These are phyloP conservation scores for Fraxinus americana DNA, from an alignment of 257 asterid species.

Conservation along the genomic window DNA sequence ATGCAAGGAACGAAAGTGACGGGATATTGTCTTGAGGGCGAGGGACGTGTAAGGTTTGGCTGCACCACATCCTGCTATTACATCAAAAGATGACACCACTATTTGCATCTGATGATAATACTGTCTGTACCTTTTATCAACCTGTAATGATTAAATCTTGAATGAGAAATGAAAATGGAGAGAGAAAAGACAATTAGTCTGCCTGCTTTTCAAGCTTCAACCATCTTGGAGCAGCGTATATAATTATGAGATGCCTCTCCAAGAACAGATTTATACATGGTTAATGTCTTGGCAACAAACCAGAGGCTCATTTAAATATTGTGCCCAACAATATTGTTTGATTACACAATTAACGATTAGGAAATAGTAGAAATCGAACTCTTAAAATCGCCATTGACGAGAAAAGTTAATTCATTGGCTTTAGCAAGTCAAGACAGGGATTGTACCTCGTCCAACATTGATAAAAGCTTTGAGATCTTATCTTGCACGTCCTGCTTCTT, in stretches of 20 bases:
- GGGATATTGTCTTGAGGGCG: slow-evolving; percentile 82
- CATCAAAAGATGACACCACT: slow-evolving; percentile 76
- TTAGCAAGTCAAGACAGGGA: neutral
- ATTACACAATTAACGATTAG: too few species aligned
- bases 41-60: slow-evolving; percentile 82
- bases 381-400: too few species aligned
- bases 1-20: slow-evolving; percentile 82
- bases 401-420: too few species aligned
- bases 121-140: slow-evolving; percentile 76
- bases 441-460: slow-evolving; percentile 86
- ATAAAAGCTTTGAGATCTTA: slow-evolving; percentile 67
- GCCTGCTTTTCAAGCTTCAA: neutral
- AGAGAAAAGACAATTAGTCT: neutral
- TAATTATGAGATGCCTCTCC: too few species aligned
- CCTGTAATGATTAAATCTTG: slow-evolving; percentile 43
- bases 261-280: too few species aligned
- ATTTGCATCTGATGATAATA: slow-evolving; percentile 89
- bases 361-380: too few species aligned
- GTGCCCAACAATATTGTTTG: too few species aligned
- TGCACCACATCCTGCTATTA: slow-evolving; percentile 69
- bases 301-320: too few species aligned
- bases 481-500: slow-evolving; percentile 79
- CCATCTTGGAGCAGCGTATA: too few species aligned
- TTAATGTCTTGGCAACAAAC: too few species aligned
- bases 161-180: slow-evolving; percentile 14